Evolutionary conservation across 2,329 filamentous ascomycete species (phyloP).

Genomic region (Bertia moriformis): DNA sequence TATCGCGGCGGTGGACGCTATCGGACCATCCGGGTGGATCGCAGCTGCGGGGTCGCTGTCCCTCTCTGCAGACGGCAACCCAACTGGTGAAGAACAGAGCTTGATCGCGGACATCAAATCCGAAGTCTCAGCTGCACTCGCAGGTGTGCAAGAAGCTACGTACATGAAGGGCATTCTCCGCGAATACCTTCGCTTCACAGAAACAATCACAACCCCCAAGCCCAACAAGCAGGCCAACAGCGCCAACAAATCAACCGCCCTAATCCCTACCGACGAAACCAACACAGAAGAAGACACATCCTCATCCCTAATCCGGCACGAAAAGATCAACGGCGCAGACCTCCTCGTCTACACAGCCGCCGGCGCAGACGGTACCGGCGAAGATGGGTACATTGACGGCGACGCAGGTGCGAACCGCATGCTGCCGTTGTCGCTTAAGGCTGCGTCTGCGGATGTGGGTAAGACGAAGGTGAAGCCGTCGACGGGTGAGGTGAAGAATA

Average conservation of each 20-base stretch:
- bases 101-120: constrained; percentile 28
- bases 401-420: background rate
- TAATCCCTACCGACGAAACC: background rate
- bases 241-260: background rate
- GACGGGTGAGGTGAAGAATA: background rate
- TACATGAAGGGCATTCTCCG: constrained; percentile 28
- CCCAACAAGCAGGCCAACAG: background rate
- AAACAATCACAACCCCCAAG: constrained; percentile 8
- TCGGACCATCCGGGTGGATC: constrained; percentile 29
- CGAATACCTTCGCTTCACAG: constrained; percentile 24
- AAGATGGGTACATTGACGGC: background rate
- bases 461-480: constrained; percentile 1
- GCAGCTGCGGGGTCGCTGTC: constrained; percentile 17
- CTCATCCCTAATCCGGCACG: background rate
- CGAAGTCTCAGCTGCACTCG: constrained; percentile 27
- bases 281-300: background rate
- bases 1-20: constrained; percentile 26
- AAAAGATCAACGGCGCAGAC: constrained; percentile 1
- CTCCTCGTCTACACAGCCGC: background rate
- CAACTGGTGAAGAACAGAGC: background rate
- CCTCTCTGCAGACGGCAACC: constrained; percentile 12
- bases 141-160: constrained; percentile 27
- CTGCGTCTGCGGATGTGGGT: background rate
- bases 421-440: background rate
- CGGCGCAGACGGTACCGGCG: background rate